A percentile compares a stretch with the other conserved stretches of the same genome.
phyloP scores from a whole-genome alignment of 2,329 filamentous ascomycete species.

The Didymella pomorum region DNA sequence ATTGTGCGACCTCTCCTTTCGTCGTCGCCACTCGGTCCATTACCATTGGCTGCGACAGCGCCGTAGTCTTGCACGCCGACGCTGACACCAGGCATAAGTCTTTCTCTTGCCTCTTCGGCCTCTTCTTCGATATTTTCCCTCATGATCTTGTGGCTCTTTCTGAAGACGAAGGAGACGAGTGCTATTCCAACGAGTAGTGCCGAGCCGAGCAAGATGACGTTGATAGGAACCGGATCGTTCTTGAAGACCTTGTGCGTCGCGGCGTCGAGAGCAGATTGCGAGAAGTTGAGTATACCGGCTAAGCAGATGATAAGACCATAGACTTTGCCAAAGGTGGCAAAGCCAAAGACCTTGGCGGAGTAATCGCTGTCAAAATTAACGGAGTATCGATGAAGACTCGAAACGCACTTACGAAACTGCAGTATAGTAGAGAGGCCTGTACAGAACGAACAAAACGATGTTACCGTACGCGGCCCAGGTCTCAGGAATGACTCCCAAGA shows the following conservation, averaged over 20 bases:
- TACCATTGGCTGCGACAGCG: conserved; percentile 23
- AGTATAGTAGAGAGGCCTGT: conserved; percentile 90
- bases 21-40: conserved; percentile 22
- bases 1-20: conserved; percentile 33
- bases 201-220: conserved; percentile 69
- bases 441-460: conserved; percentile 80
- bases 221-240: conserved; percentile 79
- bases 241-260: conserved; percentile 76
- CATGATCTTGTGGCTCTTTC: conserved; percentile 56
- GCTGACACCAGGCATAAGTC: conserved; percentile 46
- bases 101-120: conserved; percentile 47
- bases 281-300: conserved; percentile 83
- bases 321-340: conserved; percentile 90
- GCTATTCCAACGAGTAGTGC: conserved; percentile 70
- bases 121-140: conserved; percentile 48
- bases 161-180: conserved; percentile 72
- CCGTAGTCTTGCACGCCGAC: conserved; percentile 19
- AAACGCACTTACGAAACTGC: conserved; percentile 69
- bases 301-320: conserved; percentile 90
- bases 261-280: conserved; percentile 80
- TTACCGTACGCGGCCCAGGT: conserved; percentile 78
- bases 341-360: conserved; percentile 89
- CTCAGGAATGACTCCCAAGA: conserved; percentile 76
- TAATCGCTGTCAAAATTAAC: conserved; percentile 67
- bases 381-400: background rate